phyloP scores from a whole-genome alignment of 768 basidiomycete species.

The Rhodosporidiobolus odoratus region DNA sequence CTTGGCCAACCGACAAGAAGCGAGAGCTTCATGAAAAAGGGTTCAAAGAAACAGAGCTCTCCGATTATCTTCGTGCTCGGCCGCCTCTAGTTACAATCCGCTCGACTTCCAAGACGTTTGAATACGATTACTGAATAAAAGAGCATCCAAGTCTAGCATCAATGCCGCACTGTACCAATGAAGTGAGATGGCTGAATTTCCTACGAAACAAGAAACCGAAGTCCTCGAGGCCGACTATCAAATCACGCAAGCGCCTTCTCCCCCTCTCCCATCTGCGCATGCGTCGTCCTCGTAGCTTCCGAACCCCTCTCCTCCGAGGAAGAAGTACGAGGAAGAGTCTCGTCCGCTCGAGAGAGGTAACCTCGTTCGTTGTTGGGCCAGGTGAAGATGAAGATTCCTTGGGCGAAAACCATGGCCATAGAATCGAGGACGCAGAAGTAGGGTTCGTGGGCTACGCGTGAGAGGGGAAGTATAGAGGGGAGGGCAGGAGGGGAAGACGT shows the following conservation, averaged over 20 bases:
- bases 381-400: constrained; percentile 6
- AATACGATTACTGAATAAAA: no score
- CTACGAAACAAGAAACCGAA: no score
- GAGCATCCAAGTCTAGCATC: no score
- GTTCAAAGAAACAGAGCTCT: neutral
- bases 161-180: no score
- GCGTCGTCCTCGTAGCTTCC: neutral
- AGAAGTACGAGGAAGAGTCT: neutral
- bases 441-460: neutral
- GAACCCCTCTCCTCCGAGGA: neutral
- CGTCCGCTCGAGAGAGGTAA: no score
- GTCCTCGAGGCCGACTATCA: no score
- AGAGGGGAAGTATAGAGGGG: neutral
- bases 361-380: constrained; percentile 3
- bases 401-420: constrained; percentile 22
- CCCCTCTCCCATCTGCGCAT: neutral
- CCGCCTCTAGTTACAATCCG: no score
- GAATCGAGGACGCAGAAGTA: constrained; percentile 28
- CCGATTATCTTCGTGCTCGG: neutral
- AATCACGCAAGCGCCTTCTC: no score
- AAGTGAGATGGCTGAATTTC: no score
- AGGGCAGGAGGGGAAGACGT: neutral
- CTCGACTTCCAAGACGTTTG: no score
- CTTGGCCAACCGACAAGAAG: no score
- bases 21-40: neutral